Conservation (phyloP, 2,329 filamentous ascomycete genomes). For the Pestalotiopsis sp. region DNA sequence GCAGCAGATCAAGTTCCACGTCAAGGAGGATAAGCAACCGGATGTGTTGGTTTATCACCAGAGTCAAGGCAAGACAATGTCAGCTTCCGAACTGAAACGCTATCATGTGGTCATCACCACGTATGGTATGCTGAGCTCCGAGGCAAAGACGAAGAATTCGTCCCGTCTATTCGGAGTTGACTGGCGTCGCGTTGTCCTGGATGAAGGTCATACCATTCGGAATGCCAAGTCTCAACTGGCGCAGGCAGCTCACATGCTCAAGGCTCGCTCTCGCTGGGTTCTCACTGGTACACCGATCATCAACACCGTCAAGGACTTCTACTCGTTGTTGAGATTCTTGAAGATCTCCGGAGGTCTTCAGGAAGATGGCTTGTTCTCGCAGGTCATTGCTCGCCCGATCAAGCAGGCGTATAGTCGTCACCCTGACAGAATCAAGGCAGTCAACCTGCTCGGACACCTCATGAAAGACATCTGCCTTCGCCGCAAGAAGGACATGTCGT, state of each 20-base stretch:
- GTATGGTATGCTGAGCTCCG: conserved; percentile 74
- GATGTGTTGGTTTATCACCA: conserved; percentile 78
- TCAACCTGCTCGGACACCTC: conserved; percentile 70
- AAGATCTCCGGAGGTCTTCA: conserved; percentile 76
- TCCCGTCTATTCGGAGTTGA: conserved; percentile 51
- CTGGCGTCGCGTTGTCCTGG: conserved; percentile 80
- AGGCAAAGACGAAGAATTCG: conserved; percentile 56
- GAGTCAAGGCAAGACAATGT: conserved; percentile 44
- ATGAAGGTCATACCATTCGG: conserved; percentile 82
- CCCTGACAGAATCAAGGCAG: conserved; percentile 38
- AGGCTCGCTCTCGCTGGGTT: conserved; percentile 76
- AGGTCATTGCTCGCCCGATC: conserved; percentile 66
- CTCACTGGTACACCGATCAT: conserved; percentile 82
- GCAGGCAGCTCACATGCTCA: conserved; percentile 66
- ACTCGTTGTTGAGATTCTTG: conserved; percentile 78
- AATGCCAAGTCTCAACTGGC: conserved; percentile 76
- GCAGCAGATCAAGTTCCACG: conserved; percentile 75
- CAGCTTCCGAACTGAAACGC: conserved; percentile 56
- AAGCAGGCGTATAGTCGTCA: conserved; percentile 10
- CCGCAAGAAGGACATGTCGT: conserved; percentile 85
- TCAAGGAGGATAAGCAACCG: conserved; percentile 63
- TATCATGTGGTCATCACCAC: conserved; percentile 83
- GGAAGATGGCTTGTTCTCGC: conserved; percentile 73
- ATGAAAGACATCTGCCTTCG: conserved; percentile 82
- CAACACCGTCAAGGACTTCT: conserved; percentile 80